Evolutionary conservation across 306 rosid species (phyloP).

Genomic region (Ziziphus jujuba): DNA sequence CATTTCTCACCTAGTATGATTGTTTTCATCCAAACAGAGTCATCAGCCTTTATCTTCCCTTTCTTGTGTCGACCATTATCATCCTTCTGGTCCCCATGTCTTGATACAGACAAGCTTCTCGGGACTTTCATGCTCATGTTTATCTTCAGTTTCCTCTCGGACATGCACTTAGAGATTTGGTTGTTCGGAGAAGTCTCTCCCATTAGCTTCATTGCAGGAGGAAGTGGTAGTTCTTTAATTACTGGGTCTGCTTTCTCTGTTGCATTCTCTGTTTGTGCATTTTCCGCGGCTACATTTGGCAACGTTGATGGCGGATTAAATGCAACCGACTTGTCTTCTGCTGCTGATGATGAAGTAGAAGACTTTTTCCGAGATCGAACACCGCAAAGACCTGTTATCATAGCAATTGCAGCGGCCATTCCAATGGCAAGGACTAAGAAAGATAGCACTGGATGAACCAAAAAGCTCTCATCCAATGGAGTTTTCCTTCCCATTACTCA

Average conservation of each 20-base stretch:
- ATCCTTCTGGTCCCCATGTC: slow-evolving; percentile 29
- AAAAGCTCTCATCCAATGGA: slow-evolving; percentile 36
- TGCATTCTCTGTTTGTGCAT: background rate
- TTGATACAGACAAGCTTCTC: slow-evolving; percentile 51
- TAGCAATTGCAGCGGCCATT: slow-evolving; percentile 53
- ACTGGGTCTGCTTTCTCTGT: slow-evolving; percentile 5
- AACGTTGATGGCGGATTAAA: background rate
- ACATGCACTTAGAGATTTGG: slow-evolving; percentile 37
- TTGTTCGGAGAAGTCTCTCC: background rate
- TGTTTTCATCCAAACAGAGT: slow-evolving; percentile 79
- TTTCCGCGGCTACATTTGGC: slow-evolving; percentile 6
- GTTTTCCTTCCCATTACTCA: slow-evolving; percentile 65
- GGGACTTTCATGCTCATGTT: slow-evolving; percentile 55
- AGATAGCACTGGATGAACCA: slow-evolving; percentile 45
- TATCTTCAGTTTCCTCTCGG: slow-evolving; percentile 39
- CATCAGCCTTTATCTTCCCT: slow-evolving; percentile 47
- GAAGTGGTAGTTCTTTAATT: slow-evolving; percentile 55
- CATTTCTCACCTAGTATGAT: slow-evolving; percentile 85
- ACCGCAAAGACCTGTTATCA: slow-evolving; percentile 55
- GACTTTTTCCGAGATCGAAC: slow-evolving; percentile 32
- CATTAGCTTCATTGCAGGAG: slow-evolving; percentile 45
- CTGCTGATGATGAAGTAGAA: slow-evolving; percentile 9
- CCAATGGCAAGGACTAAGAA: slow-evolving; percentile 43
- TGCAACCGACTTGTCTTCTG: background rate
- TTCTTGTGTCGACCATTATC: slow-evolving; percentile 21